Evolutionary conservation across 805 yeast species (phyloP).

Genomic region (Spathaspora passalidarum): DNA sequence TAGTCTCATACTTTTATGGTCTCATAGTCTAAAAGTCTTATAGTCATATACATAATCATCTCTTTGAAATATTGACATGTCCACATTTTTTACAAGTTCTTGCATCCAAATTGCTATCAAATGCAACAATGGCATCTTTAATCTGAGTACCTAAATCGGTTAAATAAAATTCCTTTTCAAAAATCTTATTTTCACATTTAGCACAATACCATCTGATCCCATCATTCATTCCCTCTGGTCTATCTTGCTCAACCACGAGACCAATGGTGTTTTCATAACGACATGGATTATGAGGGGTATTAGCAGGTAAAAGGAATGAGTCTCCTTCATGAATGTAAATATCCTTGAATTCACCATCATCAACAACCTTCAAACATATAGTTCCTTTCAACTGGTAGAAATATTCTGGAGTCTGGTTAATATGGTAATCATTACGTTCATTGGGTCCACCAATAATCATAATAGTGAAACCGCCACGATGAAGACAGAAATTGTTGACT

Average conservation of each 20-base stretch:
- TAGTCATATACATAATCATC: slow-evolving; percentile 3
- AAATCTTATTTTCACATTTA: slow-evolving; percentile 60
- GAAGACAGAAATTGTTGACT: slow-evolving; percentile 85
- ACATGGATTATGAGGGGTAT: slow-evolving; percentile 87
- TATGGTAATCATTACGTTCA: slow-evolving; percentile 88
- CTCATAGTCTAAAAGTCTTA: neutral
- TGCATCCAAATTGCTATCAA: slow-evolving; percentile 58
- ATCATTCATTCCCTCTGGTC: slow-evolving; percentile 72
- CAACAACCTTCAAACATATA: slow-evolving; percentile 80
- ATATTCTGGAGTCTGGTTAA: slow-evolving; percentile 93
- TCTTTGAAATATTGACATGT: slow-evolving; percentile 64
- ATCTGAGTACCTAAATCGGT: slow-evolving; percentile 87
- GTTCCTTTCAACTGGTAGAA: slow-evolving; percentile 84
- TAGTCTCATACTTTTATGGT: neutral
- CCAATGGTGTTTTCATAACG: slow-evolving; percentile 85
- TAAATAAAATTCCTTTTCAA: slow-evolving; percentile 71
- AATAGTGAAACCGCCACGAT: slow-evolving; percentile 87
- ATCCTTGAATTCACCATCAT: slow-evolving; percentile 67
- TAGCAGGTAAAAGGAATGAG: slow-evolving; percentile 81
- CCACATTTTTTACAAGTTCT: slow-evolving; percentile 79
- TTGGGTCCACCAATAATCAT: slow-evolving; percentile 98
- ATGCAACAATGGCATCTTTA: slow-evolving; percentile 71
- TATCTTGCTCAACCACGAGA: slow-evolving; percentile 86
- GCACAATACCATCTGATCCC: slow-evolving; percentile 86
- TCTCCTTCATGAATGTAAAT: slow-evolving; percentile 80